Evolutionary conservation across 768 basidiomycete species (phyloP).

Genomic region (Mycena latifolia): DNA sequence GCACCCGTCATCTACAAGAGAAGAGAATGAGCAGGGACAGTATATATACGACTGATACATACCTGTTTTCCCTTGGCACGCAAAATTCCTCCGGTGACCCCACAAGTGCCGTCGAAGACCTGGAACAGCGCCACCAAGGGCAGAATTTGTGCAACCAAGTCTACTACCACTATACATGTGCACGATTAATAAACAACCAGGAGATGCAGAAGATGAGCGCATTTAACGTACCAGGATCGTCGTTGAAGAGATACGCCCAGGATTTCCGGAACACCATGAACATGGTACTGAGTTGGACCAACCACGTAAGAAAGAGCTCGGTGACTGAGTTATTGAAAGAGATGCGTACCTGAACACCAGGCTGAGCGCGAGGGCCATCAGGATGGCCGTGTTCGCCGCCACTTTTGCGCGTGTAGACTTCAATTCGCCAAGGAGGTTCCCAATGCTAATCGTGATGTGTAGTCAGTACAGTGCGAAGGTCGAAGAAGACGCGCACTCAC

Average conservation of each 20-base stretch:
- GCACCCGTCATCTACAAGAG: conserved; percentile 73
- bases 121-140: conserved; percentile 86
- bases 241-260: conserved; percentile 84
- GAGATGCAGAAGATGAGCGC: not conserved
- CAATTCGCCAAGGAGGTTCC: conserved; percentile 88
- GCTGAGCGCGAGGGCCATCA: conserved; percentile 76
- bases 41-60: not conserved
- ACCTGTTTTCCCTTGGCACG: conserved; percentile 87
- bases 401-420: conserved; percentile 80
- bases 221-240: conserved; percentile 62
- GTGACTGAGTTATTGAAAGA: not conserved
- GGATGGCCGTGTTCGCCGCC: conserved; percentile 72
- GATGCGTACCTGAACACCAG: conserved; percentile 68
- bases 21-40: not conserved
- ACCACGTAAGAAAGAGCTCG: not conserved
- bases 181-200: conserved; percentile 8
- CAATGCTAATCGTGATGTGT: conserved; percentile 65
- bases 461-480: not conserved
- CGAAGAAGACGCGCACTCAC: conserved; percentile 50
- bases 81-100: conserved; percentile 81
- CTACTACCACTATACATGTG: conserved; percentile 59
- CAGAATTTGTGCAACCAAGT: conserved; percentile 74
- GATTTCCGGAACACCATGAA: conserved; percentile 71
- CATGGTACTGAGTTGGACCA: conserved; percentile 52
- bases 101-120: conserved; percentile 84